A percentile compares a stretch with the other conserved stretches of the same genome.
phyloP scores from a whole-genome alignment of 192 early-diverging fungal genomes.

The Oehlia diaphana region DNA sequence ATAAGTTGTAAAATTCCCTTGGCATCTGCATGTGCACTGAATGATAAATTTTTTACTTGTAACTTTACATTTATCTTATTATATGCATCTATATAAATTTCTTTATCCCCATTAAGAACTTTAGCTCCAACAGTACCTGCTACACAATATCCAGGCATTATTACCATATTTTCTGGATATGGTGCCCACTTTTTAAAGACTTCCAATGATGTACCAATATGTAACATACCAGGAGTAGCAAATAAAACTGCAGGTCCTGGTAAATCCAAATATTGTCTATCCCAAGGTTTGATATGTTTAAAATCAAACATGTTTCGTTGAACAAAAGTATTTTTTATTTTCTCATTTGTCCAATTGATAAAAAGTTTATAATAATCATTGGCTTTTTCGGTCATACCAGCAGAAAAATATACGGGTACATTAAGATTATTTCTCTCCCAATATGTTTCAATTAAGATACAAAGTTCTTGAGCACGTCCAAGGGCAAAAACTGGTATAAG shows the following conservation, averaged over 20 bases:
- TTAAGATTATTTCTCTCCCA: conserved; percentile 91
- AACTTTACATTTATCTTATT: conserved; percentile 80
- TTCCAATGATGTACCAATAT: conserved; percentile 90
- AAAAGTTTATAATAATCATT: conserved; percentile 97
- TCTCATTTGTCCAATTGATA: conserved; percentile 98
- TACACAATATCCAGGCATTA: conserved; percentile 97
- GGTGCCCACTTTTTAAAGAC: conserved; percentile 96
- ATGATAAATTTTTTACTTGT: conserved; percentile 93
- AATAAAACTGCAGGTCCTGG: conserved; percentile 94
- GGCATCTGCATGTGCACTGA: conserved; percentile 96
- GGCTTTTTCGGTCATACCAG: conserved; percentile 90
- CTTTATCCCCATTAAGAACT: conserved; percentile 86
- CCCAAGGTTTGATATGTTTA: conserved; percentile 87
- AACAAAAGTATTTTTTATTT: conserved; percentile 91
- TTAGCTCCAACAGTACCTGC: conserved; percentile 95
- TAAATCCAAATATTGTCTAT: conserved; percentile 65
- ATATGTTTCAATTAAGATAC: conserved; percentile 92
- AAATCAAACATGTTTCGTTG: conserved; percentile 98
- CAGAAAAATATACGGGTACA: conserved; percentile 94
- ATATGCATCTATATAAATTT: conserved; percentile 79
- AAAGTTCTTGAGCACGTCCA: conserved; percentile 96
- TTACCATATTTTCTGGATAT: conserved; percentile 92
- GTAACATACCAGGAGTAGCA: conserved; percentile 98
- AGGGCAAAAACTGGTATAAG: conserved; percentile 98
- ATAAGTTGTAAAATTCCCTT: conserved; percentile 98